Base-by-base conservation (phyloP, 441 rosid species). In the Cnidoscolus chayamansa region DNA sequence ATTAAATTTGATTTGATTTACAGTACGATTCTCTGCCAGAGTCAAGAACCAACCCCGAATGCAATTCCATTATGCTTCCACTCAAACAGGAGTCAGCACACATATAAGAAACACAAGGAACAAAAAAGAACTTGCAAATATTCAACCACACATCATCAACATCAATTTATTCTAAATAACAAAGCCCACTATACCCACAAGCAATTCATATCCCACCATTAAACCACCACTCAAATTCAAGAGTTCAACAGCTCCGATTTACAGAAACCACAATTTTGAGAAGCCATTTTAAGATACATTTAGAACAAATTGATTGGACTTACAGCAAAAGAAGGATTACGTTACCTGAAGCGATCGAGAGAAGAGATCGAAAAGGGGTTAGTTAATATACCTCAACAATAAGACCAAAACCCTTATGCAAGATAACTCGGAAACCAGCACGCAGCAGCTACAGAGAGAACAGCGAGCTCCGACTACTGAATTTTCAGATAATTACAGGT, bases 51-150 rank as follows among this genome's bases (percentile, higher is more conserved):
- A 47, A 13, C 56, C 19, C 54, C 3, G 15, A 2, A 11, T 12
- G 58, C 30, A 15, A 58, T 30, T 20, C 30, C 1, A 25, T 31
- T 10, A 32, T 4, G 25, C 43, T 20, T 19, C n/a, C 65, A 43
- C 55, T 11, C 58, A 57, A 25, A 45, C 54, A 58, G 51, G 58
- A 6, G 15, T 57, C 54, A 57, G 54, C 37, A 51, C 37, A 31
- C 37, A 40, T 59, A 69, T 19, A 63, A 56, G 49, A 68, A 69
- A 56, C 54, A 15, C 6, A 45, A 20, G 20, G 35, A 58, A 58
- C 35, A 30, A 25, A 57, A 12, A 57, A 20, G 11, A 20, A 57
- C 25, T 65, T 65, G 35, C 32, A 30, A 49, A 65, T 50, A 30
- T 50, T 12, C 9, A 50, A 48, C 37, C 37, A 53, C 5, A 32